Evolutionary conservation across 2,329 filamentous ascomycete genomes (phyloP).

Genomic region (Trichophyton schoenleinii): DNA sequence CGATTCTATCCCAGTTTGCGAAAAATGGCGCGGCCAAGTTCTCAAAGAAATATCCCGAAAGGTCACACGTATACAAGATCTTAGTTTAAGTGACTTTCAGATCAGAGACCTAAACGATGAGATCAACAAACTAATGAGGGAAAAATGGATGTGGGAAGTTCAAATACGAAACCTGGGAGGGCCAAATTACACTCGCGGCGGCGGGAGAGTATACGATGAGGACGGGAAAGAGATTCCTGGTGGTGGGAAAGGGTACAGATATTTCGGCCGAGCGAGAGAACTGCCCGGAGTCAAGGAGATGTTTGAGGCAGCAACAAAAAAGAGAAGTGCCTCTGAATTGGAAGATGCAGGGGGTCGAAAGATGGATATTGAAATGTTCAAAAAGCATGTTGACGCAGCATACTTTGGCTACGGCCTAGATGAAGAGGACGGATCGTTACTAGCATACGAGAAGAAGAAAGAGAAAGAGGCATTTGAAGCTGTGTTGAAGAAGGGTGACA

Average conservation of each 20-base stretch:
- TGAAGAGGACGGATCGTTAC: slow-evolving; percentile 71
- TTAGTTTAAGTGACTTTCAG: slow-evolving; percentile 85
- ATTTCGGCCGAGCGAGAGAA: slow-evolving; percentile 82
- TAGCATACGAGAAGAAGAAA: slow-evolving; percentile 70
- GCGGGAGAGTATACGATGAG: slow-evolving; percentile 59
- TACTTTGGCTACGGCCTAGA: slow-evolving; percentile 94
- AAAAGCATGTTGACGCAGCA: slow-evolving; percentile 70
- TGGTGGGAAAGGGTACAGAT: slow-evolving; percentile 82
- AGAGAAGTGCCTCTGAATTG: slow-evolving; percentile 53
- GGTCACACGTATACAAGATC: slow-evolving; percentile 88
- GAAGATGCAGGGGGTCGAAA: slow-evolving; percentile 47
- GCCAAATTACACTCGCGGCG: slow-evolving; percentile 84
- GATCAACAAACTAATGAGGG: slow-evolving; percentile 97
- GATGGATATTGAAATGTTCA: slow-evolving; percentile 29
- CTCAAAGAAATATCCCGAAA: slow-evolving; percentile 96
- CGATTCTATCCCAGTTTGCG: slow-evolving; percentile 70
- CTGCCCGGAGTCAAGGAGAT: slow-evolving; percentile 92
- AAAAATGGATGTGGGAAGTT: slow-evolving; percentile 98
- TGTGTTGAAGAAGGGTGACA: slow-evolving; percentile 47
- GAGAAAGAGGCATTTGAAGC: slow-evolving; percentile 68
- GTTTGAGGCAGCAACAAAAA: slow-evolving; percentile 63
- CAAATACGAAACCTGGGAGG: slow-evolving; percentile 93
- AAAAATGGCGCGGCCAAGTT: slow-evolving; percentile 97
- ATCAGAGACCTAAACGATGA: slow-evolving; percentile 97
- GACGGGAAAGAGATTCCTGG: slow-evolving; percentile 55